phyloP scores from a whole-genome alignment of 1,139 yeast species.

The Dujonia santamariae region DNA sequence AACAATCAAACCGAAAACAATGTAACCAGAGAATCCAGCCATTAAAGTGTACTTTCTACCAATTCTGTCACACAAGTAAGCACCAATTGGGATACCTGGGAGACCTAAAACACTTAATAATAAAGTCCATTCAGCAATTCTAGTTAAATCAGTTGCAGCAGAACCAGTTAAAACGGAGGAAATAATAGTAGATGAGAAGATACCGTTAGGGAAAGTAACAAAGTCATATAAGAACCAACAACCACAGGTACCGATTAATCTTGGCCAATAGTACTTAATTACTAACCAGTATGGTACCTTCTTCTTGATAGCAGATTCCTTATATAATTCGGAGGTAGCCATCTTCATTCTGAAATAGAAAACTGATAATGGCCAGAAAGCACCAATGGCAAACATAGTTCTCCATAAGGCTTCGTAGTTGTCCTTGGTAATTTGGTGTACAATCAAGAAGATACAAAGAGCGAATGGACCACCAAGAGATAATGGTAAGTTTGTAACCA shows the following conservation, averaged over 20 bases:
- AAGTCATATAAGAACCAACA: constrained; percentile 54
- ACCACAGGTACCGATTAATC: constrained; percentile 42
- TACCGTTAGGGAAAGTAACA: constrained; percentile 51
- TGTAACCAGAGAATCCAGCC: constrained; percentile 45
- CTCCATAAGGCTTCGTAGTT: constrained; percentile 66
- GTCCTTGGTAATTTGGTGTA: constrained; percentile 50
- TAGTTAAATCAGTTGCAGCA: constrained; percentile 28
- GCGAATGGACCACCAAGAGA: constrained; percentile 79
- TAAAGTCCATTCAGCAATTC: constrained; percentile 49
- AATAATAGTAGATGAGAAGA: constrained; percentile 47
- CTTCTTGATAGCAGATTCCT: constrained; percentile 41
- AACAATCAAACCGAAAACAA: constrained; percentile 46
- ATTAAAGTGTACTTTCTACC: constrained; percentile 48
- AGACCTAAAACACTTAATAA: constrained; percentile 41
- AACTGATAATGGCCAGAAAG: constrained; percentile 69
- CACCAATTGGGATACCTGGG: constrained; percentile 48
- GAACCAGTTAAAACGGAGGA: constrained; percentile 28
- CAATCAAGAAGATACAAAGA: constrained; percentile 63
- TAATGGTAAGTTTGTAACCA: constrained; percentile 71
- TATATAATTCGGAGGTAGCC: constrained; percentile 59
- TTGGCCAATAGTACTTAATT: constrained; percentile 44
- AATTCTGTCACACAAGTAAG: constrained; percentile 36
- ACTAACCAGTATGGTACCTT: constrained; percentile 47
- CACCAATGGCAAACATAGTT: constrained; percentile 71
- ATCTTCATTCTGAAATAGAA: constrained; percentile 69